Conservation (phyloP, 1,284 basidiomycete genomes). For the Rhodotorula sp. region DNA sequence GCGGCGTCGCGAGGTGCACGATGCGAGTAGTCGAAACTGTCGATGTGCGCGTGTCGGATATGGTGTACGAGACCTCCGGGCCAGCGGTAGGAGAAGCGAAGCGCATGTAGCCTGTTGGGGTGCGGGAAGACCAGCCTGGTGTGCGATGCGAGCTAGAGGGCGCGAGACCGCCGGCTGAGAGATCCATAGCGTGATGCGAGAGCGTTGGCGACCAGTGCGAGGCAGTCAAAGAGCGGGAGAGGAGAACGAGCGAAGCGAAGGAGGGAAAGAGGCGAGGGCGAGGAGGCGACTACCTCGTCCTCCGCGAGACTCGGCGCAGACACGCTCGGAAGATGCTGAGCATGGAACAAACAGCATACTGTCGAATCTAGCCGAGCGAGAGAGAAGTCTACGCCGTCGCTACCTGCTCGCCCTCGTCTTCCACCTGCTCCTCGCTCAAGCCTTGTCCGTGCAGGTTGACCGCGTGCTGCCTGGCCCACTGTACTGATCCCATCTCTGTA, state of each 20-base stretch:
- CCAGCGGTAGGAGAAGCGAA: too few relatives aligned
- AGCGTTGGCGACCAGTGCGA: background rate
- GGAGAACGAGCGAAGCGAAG: background rate
- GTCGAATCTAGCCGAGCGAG: background rate
- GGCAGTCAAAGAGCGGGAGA: background rate
- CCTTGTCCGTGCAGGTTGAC: background rate
- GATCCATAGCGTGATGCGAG: background rate
- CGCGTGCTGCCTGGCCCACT: constrained; percentile 21
- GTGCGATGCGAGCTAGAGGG: background rate
- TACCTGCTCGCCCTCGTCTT: constrained; percentile 3
- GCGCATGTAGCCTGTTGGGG: too few relatives aligned
- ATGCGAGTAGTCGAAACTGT: too few relatives aligned
- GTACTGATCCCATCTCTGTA: constrained; percentile 35
- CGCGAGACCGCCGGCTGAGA: constrained; percentile 1
- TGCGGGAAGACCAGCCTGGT: background rate
- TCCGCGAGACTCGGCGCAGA: too few relatives aligned
- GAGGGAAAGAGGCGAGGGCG: background rate
- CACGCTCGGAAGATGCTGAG: background rate
- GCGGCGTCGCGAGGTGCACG: too few relatives aligned
- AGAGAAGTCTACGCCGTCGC: constrained; percentile 5
- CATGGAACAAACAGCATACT: too few relatives aligned
- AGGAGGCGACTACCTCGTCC: too few relatives aligned
- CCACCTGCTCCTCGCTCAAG: constrained; percentile 63
- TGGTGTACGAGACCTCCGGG: too few relatives aligned
- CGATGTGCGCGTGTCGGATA: too few relatives aligned